Conservation (phyloP, 371 early-diverging fungal genomes). For the Mucor piriformis region DNA sequence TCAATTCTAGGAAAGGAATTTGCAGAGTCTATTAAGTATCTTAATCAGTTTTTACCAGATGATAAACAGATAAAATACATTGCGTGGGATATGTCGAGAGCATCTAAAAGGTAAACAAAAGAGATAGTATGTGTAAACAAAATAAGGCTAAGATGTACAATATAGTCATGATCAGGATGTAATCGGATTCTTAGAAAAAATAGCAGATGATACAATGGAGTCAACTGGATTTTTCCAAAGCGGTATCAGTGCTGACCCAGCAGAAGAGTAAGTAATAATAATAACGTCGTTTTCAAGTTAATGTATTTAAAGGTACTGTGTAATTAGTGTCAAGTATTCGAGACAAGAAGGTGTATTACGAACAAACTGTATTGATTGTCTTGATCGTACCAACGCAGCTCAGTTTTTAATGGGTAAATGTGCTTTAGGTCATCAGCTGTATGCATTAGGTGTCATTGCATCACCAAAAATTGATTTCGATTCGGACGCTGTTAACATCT, state of each 20-base stretch:
- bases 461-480: conserved; percentile 87
- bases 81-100: conserved; percentile 98
- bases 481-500: conserved; percentile 87
- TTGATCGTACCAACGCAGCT: conserved; percentile 99
- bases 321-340: conserved; percentile 16
- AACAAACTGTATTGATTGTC: conserved; percentile 99
- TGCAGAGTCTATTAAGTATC: conserved; percentile 75
- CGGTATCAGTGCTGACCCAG: conserved; percentile 69
- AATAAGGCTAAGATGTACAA: background rate
- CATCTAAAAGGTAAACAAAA: conserved; percentile 78
- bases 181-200: conserved; percentile 84
- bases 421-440: conserved; percentile 90
- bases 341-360: conserved; percentile 90
- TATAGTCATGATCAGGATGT: conserved; percentile 87
- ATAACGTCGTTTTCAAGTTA: background rate
- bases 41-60: conserved; percentile 86
- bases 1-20: conserved; percentile 87
- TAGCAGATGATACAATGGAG: conserved; percentile 84
- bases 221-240: conserved; percentile 93
- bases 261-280: conserved; percentile 21
- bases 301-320: background rate
- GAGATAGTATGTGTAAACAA: too few species aligned
- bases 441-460: conserved; percentile 84
- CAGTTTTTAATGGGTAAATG: conserved; percentile 97
- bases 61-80: conserved; percentile 87